Conservation (phyloP, 2,329 filamentous ascomycete species). For the Esteya vermicola region DNA sequence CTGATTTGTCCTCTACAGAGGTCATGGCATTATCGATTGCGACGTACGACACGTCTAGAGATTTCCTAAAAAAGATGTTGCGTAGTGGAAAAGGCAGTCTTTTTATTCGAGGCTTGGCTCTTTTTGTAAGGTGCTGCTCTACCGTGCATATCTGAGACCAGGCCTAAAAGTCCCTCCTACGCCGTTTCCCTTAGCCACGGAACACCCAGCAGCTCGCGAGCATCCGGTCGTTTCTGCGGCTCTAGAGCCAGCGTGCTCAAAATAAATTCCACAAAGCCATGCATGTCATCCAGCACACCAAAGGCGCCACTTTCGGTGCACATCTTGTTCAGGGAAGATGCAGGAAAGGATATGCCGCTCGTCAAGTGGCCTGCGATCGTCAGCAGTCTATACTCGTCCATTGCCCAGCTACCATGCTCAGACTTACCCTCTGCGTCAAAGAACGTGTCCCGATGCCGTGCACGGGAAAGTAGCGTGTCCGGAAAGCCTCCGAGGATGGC, state of each 20-base stretch:
- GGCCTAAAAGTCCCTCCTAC: too few relatives aligned
- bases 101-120: too few relatives aligned
- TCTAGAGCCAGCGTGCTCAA: not conserved
- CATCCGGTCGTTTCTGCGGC: constrained; percentile 1
- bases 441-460: not conserved
- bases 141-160: too few relatives aligned
- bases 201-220: not conserved
- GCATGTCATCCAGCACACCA: not conserved
- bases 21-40: too few relatives aligned
- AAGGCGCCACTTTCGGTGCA: constrained; percentile 1
- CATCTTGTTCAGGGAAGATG: not conserved
- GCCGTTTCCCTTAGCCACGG: too few relatives aligned
- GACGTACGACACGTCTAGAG: too few relatives aligned
- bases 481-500: constrained; percentile 1
- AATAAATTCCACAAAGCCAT: constrained; percentile 1
- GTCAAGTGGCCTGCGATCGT: not conserved
- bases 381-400: too few relatives aligned
- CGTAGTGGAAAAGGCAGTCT: too few relatives aligned
- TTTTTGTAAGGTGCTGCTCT: too few relatives aligned
- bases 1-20: too few relatives aligned
- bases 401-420: not conserved
- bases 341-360: constrained; percentile 1
- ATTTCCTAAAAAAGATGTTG: too few relatives aligned
- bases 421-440: not conserved
- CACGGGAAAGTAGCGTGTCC: not conserved